phyloP scores from a whole-genome alignment of 2,329 filamentous ascomycete genomes.

The Ophiostoma fasciatum region DNA sequence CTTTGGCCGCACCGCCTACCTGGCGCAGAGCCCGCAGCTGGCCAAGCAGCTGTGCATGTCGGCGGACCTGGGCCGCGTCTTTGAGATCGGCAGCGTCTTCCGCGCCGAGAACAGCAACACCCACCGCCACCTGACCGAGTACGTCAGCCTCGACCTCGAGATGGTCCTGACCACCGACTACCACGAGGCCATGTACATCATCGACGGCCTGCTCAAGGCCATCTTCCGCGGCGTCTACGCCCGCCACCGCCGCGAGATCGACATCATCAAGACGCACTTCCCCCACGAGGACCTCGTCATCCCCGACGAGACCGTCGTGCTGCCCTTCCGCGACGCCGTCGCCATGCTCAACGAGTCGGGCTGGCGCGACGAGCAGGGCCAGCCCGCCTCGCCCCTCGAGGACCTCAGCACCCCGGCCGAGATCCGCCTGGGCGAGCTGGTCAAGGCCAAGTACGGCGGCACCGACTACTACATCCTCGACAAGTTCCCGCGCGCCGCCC shows the following conservation, averaged over 20 bases:
- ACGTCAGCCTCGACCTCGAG: slow-evolving; percentile 82
- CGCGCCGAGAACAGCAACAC: slow-evolving; percentile 93
- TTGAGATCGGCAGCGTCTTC: slow-evolving; percentile 83
- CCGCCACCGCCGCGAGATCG: slow-evolving; percentile 44
- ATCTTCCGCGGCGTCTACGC: slow-evolving; percentile 47
- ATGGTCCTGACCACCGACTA: slow-evolving; percentile 87
- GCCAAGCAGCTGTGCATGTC: slow-evolving; percentile 90
- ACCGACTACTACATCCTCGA: slow-evolving; percentile 92
- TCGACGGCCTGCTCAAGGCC: slow-evolving; percentile 63
- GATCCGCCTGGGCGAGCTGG: slow-evolving; percentile 67
- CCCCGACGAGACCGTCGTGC: slow-evolving; percentile 69
- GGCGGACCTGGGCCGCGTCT: slow-evolving; percentile 77
- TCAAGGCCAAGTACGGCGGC: slow-evolving; percentile 67
- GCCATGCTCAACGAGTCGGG: slow-evolving; percentile 66
- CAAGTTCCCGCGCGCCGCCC: slow-evolving; percentile 73
- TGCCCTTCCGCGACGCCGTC: slow-evolving; percentile 67
- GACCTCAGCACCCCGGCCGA: slow-evolving; percentile 78
- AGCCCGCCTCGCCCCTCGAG: slow-evolving; percentile 53
- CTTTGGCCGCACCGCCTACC: slow-evolving; percentile 72
- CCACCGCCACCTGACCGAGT: slow-evolving; percentile 85
- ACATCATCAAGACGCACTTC: slow-evolving; percentile 68
- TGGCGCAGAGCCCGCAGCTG: slow-evolving; percentile 83
- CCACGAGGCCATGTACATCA: slow-evolving; percentile 65
- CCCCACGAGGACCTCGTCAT: slow-evolving; percentile 77
- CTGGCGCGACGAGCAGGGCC: slow-evolving; percentile 64